Evolutionary conservation across 1,139 yeast species (phyloP).

Genomic region (Pichia sp.): DNA sequence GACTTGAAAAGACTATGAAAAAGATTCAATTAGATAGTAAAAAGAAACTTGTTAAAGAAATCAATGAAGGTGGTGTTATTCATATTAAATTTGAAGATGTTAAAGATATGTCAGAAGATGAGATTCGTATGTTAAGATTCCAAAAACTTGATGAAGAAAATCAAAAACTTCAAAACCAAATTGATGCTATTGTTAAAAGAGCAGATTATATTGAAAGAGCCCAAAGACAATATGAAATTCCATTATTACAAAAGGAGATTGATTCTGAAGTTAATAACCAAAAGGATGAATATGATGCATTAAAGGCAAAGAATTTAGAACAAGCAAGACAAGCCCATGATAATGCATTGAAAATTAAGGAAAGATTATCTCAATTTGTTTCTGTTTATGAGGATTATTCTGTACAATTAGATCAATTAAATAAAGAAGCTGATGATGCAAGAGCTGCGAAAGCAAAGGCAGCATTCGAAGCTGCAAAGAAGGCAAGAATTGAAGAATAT

Average conservation of each 20-base stretch:
- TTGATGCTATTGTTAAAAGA: constrained; percentile 64
- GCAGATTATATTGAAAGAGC: constrained; percentile 93
- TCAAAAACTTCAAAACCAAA: constrained; percentile 69
- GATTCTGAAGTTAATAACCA: constrained; percentile 63
- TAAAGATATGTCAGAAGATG: constrained; percentile 67
- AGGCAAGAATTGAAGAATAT: constrained; percentile 60
- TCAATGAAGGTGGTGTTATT: constrained; percentile 88
- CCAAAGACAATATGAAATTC: constrained; percentile 75
- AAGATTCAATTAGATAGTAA: constrained; percentile 63
- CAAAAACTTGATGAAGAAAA: constrained; percentile 84
- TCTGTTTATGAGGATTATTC: constrained; percentile 45
- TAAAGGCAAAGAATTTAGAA: constrained; percentile 52
- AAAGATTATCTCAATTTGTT: constrained; percentile 62
- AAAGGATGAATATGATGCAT: constrained; percentile 52
- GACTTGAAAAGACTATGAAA: constrained; percentile 70
- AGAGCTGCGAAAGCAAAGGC: constrained; percentile 44
- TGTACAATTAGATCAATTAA: constrained; percentile 33
- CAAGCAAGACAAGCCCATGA: constrained; percentile 70
- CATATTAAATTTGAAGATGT: constrained; percentile 75
- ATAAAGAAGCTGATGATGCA: constrained; percentile 39
- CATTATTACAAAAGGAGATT: constrained; percentile 71
- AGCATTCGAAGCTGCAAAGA: constrained; percentile 59
- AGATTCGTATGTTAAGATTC: constrained; percentile 72
- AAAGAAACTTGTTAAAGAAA: constrained; percentile 78
- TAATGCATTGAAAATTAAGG: constrained; percentile 56